Conservation (phyloP, 2,329 filamentous ascomycete species). For the Colletotrichum gigasporum region DNA sequence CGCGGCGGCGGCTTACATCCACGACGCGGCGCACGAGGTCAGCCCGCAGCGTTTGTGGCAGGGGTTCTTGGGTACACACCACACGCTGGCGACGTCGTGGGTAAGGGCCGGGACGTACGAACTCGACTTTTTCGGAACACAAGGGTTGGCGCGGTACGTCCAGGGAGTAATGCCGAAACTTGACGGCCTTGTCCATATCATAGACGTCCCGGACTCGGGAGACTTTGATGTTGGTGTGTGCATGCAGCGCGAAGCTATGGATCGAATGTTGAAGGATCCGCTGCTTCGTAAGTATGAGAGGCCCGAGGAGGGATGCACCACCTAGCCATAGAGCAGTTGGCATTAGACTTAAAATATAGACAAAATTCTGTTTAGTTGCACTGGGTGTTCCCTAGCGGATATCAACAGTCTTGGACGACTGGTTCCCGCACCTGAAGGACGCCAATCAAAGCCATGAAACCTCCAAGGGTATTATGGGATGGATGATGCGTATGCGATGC, state of each 20-base stretch:
- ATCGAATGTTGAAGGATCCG: conserved; percentile 38
- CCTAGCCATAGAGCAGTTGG: background rate
- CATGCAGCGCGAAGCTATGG: conserved; percentile 41
- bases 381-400: no score
- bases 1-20: conserved; percentile 49
- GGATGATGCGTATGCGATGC: no score
- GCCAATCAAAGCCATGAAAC: no score
- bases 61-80: conserved; percentile 51
- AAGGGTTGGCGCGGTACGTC: conserved; percentile 44
- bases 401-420: no score
- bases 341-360: background rate
- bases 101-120: conserved; percentile 47
- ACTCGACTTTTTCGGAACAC: conserved; percentile 48
- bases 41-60: conserved; percentile 59
- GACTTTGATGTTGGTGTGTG: conserved; percentile 46
- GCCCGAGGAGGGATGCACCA: no score
- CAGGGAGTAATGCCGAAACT: conserved; percentile 51
- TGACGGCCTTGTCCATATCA: conserved; percentile 53
- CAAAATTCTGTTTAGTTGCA: background rate
- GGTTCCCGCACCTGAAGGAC: no score
- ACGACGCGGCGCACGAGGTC: conserved; percentile 52
- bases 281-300: conserved; percentile 21
- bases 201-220: conserved; percentile 44
- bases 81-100: conserved; percentile 57
- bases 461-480: no score